Conservation (phyloP, 352 stramenopile species). For the Pythium aristosporum region DNA sequence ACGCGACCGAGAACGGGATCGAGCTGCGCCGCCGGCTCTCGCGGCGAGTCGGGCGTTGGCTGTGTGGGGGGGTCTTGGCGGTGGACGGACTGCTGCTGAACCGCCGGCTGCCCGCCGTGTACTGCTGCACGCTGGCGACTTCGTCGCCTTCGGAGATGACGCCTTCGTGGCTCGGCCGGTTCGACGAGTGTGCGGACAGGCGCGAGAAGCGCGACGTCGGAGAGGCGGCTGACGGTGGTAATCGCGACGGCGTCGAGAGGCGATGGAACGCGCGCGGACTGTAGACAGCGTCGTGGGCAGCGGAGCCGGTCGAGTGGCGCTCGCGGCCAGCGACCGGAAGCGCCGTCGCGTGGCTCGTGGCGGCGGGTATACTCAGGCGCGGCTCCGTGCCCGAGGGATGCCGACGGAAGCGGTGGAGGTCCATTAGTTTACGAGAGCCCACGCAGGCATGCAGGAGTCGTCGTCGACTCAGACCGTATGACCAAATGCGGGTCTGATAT, state of each 20-base stretch:
- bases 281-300: conserved; percentile 12
- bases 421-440: background rate
- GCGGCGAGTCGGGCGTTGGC: background rate
- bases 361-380: background rate
- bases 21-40: conserved; percentile 15
- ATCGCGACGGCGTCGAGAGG: conserved; percentile 9
- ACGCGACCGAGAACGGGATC: conserved; percentile 23
- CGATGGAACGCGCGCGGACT: conserved; percentile 18
- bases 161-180: conserved; percentile 11
- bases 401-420: conserved; percentile 16
- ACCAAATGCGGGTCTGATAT: too few species aligned
- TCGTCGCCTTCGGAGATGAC: conserved; percentile 23
- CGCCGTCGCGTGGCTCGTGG: background rate
- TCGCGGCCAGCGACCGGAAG: background rate
- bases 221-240: conserved; percentile 27
- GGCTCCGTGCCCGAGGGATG: background rate
- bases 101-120: background rate
- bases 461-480: too few species aligned
- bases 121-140: conserved; percentile 11
- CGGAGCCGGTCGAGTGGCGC: background rate
- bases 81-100: conserved; percentile 11
- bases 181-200: background rate
- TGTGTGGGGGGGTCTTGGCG: conserved; percentile 4
- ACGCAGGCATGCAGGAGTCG: too few species aligned
- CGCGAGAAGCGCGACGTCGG: conserved; percentile 19